A percentile compares a stretch with the other conserved stretches of the same genome.
Evolutionary conservation across 2,329 filamentous ascomycete genomes (phyloP).

Genomic region (Plenodomus tracheiphilus): DNA sequence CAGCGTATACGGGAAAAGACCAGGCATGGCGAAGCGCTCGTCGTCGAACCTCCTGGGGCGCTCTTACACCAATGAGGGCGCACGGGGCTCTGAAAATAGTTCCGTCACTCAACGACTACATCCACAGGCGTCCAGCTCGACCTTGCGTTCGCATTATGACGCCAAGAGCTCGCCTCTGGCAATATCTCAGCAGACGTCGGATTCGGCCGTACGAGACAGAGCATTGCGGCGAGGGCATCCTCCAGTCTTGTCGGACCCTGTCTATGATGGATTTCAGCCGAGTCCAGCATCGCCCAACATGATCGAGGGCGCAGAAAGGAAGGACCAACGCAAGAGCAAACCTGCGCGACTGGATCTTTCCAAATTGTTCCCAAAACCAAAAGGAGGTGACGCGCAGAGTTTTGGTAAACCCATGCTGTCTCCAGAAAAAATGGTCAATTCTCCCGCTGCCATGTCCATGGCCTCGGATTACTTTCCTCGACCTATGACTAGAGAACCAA

Average conservation of each 20-base stretch:
- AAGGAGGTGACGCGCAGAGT: slow-evolving; percentile 20
- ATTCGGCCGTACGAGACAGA: slow-evolving; percentile 50
- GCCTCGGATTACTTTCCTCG: slow-evolving; percentile 43
- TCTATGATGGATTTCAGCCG: slow-evolving; percentile 12
- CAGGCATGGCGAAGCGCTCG: slow-evolving; percentile 32
- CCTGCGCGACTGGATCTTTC: slow-evolving; percentile 47
- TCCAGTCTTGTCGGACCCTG: slow-evolving; percentile 21
- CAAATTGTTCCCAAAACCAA: slow-evolving; percentile 47
- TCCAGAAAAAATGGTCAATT: slow-evolving; percentile 45
- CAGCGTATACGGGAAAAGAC: slow-evolving; percentile 16
- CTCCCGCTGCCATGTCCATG: slow-evolving; percentile 45
- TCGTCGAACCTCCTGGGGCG: slow-evolving; percentile 41
- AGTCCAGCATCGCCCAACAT: slow-evolving; percentile 28
- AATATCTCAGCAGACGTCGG: slow-evolving; percentile 51
- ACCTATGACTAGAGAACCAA: slow-evolving; percentile 37
- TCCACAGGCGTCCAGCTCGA: slow-evolving; percentile 43
- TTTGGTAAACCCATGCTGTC: slow-evolving; percentile 36
- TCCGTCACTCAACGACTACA: slow-evolving; percentile 32
- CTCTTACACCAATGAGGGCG: slow-evolving; percentile 24
- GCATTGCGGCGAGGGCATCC: slow-evolving; percentile 46
- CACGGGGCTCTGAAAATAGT: slow-evolving; percentile 34
- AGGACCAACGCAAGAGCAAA: slow-evolving; percentile 36
- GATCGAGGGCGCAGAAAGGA: slow-evolving; percentile 21
- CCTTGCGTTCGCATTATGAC: slow-evolving; percentile 50
- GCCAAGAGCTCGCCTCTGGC: slow-evolving; percentile 44